A percentile compares a stretch with the other conserved stretches of the same genome.
These are phyloP conservation scores for Cyclostephanos tholiformis DNA, from an alignment of 108 stramenopile species.

Conservation along the genomic window DNA sequence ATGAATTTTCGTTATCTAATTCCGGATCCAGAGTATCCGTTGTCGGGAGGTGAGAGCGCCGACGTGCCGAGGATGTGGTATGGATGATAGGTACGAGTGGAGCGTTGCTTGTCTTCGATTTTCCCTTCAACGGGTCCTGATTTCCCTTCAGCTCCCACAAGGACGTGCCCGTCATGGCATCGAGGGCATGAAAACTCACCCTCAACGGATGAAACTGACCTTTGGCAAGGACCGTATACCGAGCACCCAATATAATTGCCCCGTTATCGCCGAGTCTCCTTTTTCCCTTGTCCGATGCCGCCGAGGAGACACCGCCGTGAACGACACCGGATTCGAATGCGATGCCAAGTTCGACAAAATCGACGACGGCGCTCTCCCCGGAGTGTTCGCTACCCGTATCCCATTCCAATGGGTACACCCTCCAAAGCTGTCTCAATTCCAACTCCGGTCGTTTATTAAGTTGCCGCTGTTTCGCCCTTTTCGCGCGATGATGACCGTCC, in stretches of 20 bases:
- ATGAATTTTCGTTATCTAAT: constrained; percentile 45
- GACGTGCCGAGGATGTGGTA: constrained; percentile 62
- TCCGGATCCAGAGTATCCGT: constrained; percentile 38
- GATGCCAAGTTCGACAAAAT: constrained; percentile 47
- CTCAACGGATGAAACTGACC: constrained; percentile 19
- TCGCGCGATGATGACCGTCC: constrained; percentile 34
- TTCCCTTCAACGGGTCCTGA: not conserved
- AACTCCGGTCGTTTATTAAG: constrained; percentile 38
- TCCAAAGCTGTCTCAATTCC: constrained; percentile 49
- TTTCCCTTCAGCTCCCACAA: constrained; percentile 62
- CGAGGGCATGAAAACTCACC: constrained; percentile 62
- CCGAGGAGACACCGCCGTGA: constrained; percentile 13
- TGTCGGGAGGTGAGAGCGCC: constrained; percentile 66
- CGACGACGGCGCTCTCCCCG: constrained; percentile 8
- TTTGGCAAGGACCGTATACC: constrained; percentile 28
- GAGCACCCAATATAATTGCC: constrained; percentile 45
- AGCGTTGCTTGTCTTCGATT: constrained; percentile 16
- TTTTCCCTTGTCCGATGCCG: constrained; percentile 8
- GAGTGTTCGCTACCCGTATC: not conserved
- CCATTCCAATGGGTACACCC: constrained; percentile 38
- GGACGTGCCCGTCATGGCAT: constrained; percentile 63
- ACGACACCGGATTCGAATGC: constrained; percentile 45
- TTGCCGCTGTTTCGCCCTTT: constrained; percentile 32
- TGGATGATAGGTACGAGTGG: constrained; percentile 35
- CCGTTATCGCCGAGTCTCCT: constrained; percentile 40